Percentiles rank a stretch among this genome's conserved stretches.
phyloP scores from a whole-genome alignment of 1,284 basidiomycete species.

The Tausonia pullulans region DNA sequence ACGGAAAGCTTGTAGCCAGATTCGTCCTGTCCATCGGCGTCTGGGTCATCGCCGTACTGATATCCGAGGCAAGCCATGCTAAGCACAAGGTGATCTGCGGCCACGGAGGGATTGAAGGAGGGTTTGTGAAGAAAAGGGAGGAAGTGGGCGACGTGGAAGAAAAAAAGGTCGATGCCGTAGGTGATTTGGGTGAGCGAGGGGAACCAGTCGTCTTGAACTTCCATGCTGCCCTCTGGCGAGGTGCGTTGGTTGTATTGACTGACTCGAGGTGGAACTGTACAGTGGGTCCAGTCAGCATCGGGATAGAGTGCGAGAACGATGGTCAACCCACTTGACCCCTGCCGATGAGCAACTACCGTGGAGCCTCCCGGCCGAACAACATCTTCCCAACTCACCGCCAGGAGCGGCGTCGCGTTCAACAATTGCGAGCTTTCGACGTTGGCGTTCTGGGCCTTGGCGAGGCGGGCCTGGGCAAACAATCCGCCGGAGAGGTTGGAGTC shows the following conservation, averaged over 20 bases:
- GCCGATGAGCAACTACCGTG: background rate
- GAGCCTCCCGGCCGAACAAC: background rate
- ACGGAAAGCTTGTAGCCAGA: slow-evolving; percentile 8
- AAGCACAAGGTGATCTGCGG: slow-evolving; percentile 15
- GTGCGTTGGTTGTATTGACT: background rate
- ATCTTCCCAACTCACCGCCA: too few species aligned
- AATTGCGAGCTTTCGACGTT: too few species aligned
- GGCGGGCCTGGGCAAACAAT: too few species aligned
- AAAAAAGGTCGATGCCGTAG: slow-evolving; percentile 21
- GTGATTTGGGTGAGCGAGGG: slow-evolving; percentile 10
- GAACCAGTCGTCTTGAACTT: background rate
- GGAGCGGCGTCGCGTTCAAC: too few species aligned
- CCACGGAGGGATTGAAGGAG: slow-evolving; percentile 15
- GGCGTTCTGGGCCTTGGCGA: too few species aligned
- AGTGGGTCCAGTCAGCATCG: background rate
- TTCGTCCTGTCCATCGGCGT: background rate
- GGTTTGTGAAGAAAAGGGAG: slow-evolving; percentile 21
- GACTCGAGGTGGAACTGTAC: background rate
- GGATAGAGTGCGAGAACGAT: background rate
- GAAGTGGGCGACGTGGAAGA: slow-evolving; percentile 18
- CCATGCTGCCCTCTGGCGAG: background rate
- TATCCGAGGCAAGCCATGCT: slow-evolving; percentile 18
- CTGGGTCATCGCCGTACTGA: slow-evolving; percentile 17
- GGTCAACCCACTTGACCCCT: background rate
- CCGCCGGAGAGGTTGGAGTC: too few species aligned